Base-by-base conservation (phyloP, 805 yeast species). In the Candida suzukii region DNA sequence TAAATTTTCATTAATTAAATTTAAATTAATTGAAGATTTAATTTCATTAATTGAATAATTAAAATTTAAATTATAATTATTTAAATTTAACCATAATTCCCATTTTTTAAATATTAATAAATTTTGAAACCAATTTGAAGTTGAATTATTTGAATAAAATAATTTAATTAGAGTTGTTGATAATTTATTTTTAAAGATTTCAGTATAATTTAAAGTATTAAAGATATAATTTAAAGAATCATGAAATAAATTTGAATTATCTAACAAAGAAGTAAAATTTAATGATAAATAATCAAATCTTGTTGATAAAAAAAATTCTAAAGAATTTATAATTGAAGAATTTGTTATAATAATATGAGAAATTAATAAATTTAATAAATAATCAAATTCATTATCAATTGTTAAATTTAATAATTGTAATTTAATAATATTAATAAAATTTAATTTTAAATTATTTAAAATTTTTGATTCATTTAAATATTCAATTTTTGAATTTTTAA, bases 381-480 rank as follows among this genome's bases (percentile, higher is more conserved):
- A 51, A 18, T 62, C 66, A 30, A 49, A 48, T 38, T 61, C 65
- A 18, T 55, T 49, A 35, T 62, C 66, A 9, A 48, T 50, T 12
- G 47, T 33, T 12, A 58, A 32, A 9, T 40, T 31, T 3, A 42
- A 19, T 3, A 61, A 41, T 42, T 56, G 50, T 13, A 25, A 21
- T 16, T 51, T 46, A 2, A 61, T 41, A 3, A 49, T 49, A 9
- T 40, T 20, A 5, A 53, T 37, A 32, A 57, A 52, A 14, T 48
- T 42, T 0, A 29, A 7, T 19, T 50, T 50, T 18, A 59, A 39
- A 11, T 44, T 35, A 2, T 48, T 33, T 32, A 48, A 57, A 39
- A 53, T 55, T 6, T 26, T 18, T 17, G 13, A 16, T 4, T 38
- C 40, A 29, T 16, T 30, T 12, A 17, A 9, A 11, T 9, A 24